phyloP scores from a whole-genome alignment of 2,329 filamentous ascomycete species.

The Beauveria rudraprayagi region DNA sequence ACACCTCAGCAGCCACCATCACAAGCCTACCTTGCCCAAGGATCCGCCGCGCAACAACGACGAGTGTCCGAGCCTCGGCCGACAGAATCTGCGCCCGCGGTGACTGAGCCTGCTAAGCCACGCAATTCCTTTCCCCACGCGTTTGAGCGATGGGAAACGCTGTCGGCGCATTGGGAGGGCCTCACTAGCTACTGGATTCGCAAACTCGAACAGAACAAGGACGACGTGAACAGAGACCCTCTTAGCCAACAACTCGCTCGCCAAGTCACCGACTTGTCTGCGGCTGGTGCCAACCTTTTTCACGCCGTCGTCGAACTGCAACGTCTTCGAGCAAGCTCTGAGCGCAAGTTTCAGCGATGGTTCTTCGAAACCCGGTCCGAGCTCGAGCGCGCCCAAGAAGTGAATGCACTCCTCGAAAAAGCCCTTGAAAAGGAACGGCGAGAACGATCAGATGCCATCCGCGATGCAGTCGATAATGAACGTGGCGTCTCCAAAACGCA shows the following conservation, averaged over 20 bases:
- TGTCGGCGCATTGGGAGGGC: constrained; percentile 97
- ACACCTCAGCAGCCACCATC: constrained; percentile 2
- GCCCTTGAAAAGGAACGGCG: constrained; percentile 68
- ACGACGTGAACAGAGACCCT: constrained; percentile 74
- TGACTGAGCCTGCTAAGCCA: constrained; percentile 26
- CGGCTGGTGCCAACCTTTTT: constrained; percentile 92
- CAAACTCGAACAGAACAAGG: constrained; percentile 80
- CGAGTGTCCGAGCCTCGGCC: constrained; percentile 16
- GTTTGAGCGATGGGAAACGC: constrained; percentile 93
- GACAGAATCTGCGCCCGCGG: constrained; percentile 15
- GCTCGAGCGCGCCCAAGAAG: constrained; percentile 75
- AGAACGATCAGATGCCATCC: constrained; percentile 58
- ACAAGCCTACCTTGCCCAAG: constrained; percentile 12
- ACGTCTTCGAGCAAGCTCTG: constrained; percentile 84
- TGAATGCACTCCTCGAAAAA: constrained; percentile 70
- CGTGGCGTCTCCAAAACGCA: constrained; percentile 67
- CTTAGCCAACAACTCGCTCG: constrained; percentile 81
- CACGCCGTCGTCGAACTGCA: constrained; percentile 96
- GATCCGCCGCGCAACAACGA: constrained; percentile 11
- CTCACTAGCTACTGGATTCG: constrained; percentile 96
- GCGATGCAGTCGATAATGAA: constrained; percentile 58
- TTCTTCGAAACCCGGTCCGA: constrained; percentile 92
- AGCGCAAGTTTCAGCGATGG: constrained; percentile 97
- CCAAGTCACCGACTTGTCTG: constrained; percentile 94
- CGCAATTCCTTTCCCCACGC: constrained; percentile 85